Conservation (phyloP, 2,329 filamentous ascomycete genomes). For the Penicillium thymicola region DNA sequence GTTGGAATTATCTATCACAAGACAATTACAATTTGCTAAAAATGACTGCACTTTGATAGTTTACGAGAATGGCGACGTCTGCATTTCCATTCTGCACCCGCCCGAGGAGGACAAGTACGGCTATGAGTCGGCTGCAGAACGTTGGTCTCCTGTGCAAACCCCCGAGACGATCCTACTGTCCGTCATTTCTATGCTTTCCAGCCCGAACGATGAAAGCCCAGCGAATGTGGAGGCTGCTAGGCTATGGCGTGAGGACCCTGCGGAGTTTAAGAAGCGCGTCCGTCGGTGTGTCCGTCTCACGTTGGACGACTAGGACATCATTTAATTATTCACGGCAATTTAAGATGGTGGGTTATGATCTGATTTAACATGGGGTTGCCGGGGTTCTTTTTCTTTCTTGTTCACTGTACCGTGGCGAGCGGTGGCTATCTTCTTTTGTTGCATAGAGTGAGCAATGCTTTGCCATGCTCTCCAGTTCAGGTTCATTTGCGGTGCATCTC, state of each 20-base stretch:
- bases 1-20: not conserved
- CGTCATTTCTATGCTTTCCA: conserved; percentile 87
- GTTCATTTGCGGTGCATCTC: conserved; percentile 4
- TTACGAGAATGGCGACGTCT: conserved; percentile 81
- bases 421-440: not conserved
- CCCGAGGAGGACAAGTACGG: conserved; percentile 92
- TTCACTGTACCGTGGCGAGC: not conserved
- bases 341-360: conserved; percentile 8
- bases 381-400: not conserved
- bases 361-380: conserved; percentile 15
- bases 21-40: not conserved
- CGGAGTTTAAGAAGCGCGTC: conserved; percentile 75
- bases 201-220: conserved; percentile 91
- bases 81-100: conserved; percentile 95
- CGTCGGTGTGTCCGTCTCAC: conserved; percentile 78
- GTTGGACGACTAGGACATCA: conserved; percentile 57
- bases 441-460: conserved; percentile 14
- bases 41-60: conserved; percentile 46
- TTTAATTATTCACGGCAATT: not conserved
- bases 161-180: conserved; percentile 91
- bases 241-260: conserved; percentile 75
- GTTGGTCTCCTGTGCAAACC: conserved; percentile 92
- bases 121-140: conserved; percentile 84
- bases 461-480: conserved; percentile 4
- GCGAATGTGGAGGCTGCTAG: conserved; percentile 93